Base-by-base conservation (phyloP, 2,329 filamentous ascomycete species). In the Colletotrichum viniferum region DNA sequence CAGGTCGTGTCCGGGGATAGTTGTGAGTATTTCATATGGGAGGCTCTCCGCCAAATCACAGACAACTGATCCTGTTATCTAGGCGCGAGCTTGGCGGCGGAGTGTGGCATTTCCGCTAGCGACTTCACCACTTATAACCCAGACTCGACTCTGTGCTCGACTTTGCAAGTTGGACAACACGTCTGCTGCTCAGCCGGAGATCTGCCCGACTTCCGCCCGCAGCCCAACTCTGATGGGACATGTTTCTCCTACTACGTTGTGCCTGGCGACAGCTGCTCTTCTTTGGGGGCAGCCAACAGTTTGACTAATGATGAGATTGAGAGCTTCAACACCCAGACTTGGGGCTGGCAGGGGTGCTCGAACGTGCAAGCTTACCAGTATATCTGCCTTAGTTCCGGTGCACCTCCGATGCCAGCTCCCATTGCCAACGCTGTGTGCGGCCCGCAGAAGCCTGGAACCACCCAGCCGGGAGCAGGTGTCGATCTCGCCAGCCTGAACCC, bases 311-410 rank as follows among this genome's bases (percentile, higher is more conserved):
- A 38, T 3, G 67, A 69, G n/a, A 62, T 68, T 56, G 66, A 74
- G 18, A 13, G 38, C 9, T 52, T 69, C 28, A 66, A 71, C 13
- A 62, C 60, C 21, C 78, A 78, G 12, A 80, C 78, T 0, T 82
- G 79, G 80, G 79, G 75, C 13, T 82, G 77, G 78, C 77, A 73
- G 7, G 78, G 77, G 2, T 82, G 79, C 58, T 48, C 65, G 1
- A 58, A 74, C 9, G 62, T 81, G 13, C 64, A 69, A 4, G 21
- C 61, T 1, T 78, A 71, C 21, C 52, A 70, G 16, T 76, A 64
- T 3, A 78, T 81, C 13, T 81, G 80, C 62, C 34, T 81, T 7
- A 79, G 75, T 48, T 69, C 73, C 2, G 80, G 80, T 18, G 55
- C 63, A 5, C 73, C 80, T 3, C 79, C 80, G 4, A 73, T 81